Base-by-base conservation (phyloP, 495 filamentous ascomycete genomes). In the Trichocladium uniseriatum region DNA sequence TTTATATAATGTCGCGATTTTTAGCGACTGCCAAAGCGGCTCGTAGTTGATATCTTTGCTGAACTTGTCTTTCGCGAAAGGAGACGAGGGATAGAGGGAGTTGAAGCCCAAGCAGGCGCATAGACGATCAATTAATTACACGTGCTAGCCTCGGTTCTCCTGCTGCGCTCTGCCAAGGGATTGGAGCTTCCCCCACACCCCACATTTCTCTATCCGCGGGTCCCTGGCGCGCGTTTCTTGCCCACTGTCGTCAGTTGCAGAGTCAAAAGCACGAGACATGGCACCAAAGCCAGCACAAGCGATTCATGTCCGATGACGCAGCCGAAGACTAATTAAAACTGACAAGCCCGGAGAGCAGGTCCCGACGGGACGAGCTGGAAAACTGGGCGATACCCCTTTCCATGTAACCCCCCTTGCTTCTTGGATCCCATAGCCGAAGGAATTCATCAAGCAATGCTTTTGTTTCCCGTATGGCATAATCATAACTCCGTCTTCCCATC, bases 111-210 rank as follows among this genome's bases (percentile, higher is more conserved):
- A 5, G 27, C 10, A 10, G 9, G 31, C 24, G 38, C 38, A 24
- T 49, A 34, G 19, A 32, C 14, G n/a, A 6, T 24, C 15, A 31
- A 44, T 22, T 38, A 9, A 15, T 28, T 43, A 6, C 15, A 38
- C 16, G 21, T 31, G 45, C 27, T 20, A 38, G 48, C 48, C 48
- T 51, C 48, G 48, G 48, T 35, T 51, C 34, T 14, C 31, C 31
- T 11, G 31, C 2, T 10, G 22, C 14, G 40, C 16, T 21, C 16
- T 29, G 48, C 48, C 48, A 51, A 51, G 48, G 13, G 11, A 5
- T 38, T 29, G 34, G 24, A 39, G 35, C 35, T 31, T 28, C 32
- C 39, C 34, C 45, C 35, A 43, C 31, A 44, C 48, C 48, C 48
- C 48, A 38, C 48, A 18, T 13, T 18, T 13, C 20, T 13, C 28